Evolutionary conservation across 306 rosid genomes (phyloP), one percentile per base, ranked within the genome.

Genomic region (Cucumis melo): DNA sequence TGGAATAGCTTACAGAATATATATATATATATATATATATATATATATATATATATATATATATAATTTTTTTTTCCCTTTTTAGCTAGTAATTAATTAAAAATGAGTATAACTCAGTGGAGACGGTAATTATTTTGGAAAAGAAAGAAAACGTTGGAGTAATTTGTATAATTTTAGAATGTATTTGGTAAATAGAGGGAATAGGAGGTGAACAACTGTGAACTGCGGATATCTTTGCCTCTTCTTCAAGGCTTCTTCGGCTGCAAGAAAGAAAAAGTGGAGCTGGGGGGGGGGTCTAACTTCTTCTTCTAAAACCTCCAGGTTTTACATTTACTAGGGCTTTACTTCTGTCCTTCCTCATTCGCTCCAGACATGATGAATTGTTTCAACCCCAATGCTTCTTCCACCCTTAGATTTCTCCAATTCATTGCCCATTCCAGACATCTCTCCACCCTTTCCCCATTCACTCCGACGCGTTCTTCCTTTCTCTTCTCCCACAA

Each of bases 341-440:
- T 59, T 73, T 79, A 3, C 53, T 24, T n/a, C 29, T 79, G 14
- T 56, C 14, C 60, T 15, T 21, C 23, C 3, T 44, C 10, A 7
- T 58, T 23, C 16, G 72, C 15, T 56, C 38, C 15, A 19, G 44
- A 64, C 56, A 83, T 66, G 85, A 79, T 86, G 85, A 87, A 36
- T 66, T 54, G 84, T 54, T 77, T 75, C 78, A 89, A 78, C 83
- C 16, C 80, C 75, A 85, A 71, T 46, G 76, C 90, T 38, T 41
- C 72, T 61, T 81, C 70, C 55, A 78, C 88, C 23, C 73, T 85
- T 3, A 88, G 85, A 75, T 78, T 80, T 81, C 81, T 91, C 4
- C 87, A 85, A 63, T 79, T 80, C 81, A 80, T 89, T 24, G 64
- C 41, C 36, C 73, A 78, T 23, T 36, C 75, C 48, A 76, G 86